A percentile compares a stretch with the other conserved stretches of the same genome.
phyloP scores from a whole-genome alignment of 768 basidiomycete species.

The Lactifluus rugatus region DNA sequence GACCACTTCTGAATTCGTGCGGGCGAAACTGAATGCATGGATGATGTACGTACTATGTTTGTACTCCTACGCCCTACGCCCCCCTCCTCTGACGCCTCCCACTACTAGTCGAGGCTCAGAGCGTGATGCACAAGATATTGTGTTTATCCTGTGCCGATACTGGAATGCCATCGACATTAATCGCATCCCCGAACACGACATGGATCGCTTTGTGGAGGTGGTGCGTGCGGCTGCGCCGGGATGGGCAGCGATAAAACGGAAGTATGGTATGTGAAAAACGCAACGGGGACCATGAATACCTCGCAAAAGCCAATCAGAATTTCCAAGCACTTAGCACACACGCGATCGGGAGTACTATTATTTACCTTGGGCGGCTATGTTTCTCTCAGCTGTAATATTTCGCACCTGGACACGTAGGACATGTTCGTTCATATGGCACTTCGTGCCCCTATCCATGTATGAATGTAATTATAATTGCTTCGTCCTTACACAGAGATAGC shows the following conservation, averaged over 20 bases:
- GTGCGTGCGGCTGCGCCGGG: conserved; percentile 55
- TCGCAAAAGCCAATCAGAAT: conserved; percentile 8
- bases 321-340: conserved; percentile 2
- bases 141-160: conserved; percentile 57
- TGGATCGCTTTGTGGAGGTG: conserved; percentile 61
- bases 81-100: conserved; percentile 5
- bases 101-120: conserved; percentile 51
- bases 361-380: conserved; percentile 5
- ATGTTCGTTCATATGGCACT: conserved; percentile 4
- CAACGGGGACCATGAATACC: conserved; percentile 7
- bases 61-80: background rate
- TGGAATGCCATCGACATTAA: conserved; percentile 83
- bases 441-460: background rate
- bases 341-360: conserved; percentile 8
- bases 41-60: conserved; percentile 45
- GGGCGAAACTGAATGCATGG: conserved; percentile 80
- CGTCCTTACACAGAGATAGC: background rate
- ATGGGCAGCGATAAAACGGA: conserved; percentile 67
- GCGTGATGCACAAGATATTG: conserved; percentile 69
- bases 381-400: background rate
- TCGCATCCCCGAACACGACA: conserved; percentile 77
- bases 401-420: conserved; percentile 5
- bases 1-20: conserved; percentile 75
- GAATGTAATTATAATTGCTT: background rate
- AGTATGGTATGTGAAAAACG: conserved; percentile 49